Base-by-base conservation (phyloP, 2,329 filamentous ascomycete genomes). In the Neofusicoccum kwambonambiense region DNA sequence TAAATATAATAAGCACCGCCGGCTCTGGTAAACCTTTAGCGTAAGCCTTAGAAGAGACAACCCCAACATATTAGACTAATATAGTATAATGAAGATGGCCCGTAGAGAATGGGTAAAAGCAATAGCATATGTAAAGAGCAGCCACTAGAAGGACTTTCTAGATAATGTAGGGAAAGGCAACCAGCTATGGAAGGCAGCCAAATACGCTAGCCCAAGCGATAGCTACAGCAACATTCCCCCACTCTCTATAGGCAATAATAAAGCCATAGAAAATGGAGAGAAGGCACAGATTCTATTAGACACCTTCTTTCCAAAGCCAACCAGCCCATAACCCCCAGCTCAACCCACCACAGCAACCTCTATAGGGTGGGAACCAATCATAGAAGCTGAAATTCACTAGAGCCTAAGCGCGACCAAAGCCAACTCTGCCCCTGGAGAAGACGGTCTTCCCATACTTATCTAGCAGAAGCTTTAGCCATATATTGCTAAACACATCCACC, bases 121-220 rank as follows among this genome's bases (percentile, higher is more conserved):
- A 2, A 35, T 62, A 34, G 57, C 39, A n/a, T 12, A 49, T 13
- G 44, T 6, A 3, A 62, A 62, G 44, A 49, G 41, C 15, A 47
- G 31, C 39, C 57, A 62, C 44, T 62, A 22, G 57, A 62, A 62
- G 42, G 57, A 62, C 17, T 62, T 39, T 17, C 22, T 62, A 6
- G 57, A 62, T 27, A 3, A 62, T 19, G 42, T 42, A 9, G 31
- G 57, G 11, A 37, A 45, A 3, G 57, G 57, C 4, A 62, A 62
- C 9, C 19, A 15, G 8, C 11, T 62, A 15, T 62, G 22, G 57
- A 45, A 62, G 17, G 57, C 31, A 62, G 57, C 17, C 12, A 62
- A 39, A 39, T 62, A 45, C 57, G 44, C 57, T 2, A 49, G 15
- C 41, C 57, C 44, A 2, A 52, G 6, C 11, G 27, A 52, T 6